Evolutionary conservation across 371 early-diverging fungal genomes (phyloP), one percentile per base, ranked within the genome.

Genomic region (Mucor irregularis): DNA sequence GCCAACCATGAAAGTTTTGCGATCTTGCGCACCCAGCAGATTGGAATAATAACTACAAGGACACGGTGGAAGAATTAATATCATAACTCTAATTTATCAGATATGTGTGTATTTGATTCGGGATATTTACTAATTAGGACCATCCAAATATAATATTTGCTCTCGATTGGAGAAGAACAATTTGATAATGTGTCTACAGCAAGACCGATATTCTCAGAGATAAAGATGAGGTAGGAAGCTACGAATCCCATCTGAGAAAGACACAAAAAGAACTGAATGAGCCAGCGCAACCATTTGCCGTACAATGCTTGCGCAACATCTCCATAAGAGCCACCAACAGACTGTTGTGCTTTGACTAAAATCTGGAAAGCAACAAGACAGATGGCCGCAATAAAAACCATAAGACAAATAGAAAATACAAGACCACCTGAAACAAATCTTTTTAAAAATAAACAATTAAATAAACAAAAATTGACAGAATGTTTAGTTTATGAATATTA

Each of bases 181-280:
- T 83, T 62, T 9, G 87, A 71, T 14, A 85, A 58, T 9, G 80
- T 72, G 57, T 84, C 80, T 24, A 85, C 66, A 13, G 90, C 71
- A 34, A 86, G 79, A 34, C 84, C 80, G 43, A 88, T 73, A 69
- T 90, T 93, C 59, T 90, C 87, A 3, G 90, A 88, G 8, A 93
- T 85, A 59, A 93, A 93, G 31, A 93, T 89, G 35, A 87, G 73
- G 59, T 93, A 93, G 11, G 92, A 90, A 17, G 87, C 82, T 31
- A 87, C 85, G 57, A 90, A 92, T 6, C 92, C 93, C 48, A 86
- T 80, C 69, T 88, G 93, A 19, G 89, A 85, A 25, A 93, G 30
- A 40, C 86, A 85, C 51, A 93, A 84, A 11, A 89, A 88, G 28
- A 63, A 73, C 10, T 85, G 70, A 21, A 92, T 85, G 2, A 86